Evolutionary conservation across 805 yeast species (phyloP).

Genomic region (Metschnikowia corniflorae): DNA sequence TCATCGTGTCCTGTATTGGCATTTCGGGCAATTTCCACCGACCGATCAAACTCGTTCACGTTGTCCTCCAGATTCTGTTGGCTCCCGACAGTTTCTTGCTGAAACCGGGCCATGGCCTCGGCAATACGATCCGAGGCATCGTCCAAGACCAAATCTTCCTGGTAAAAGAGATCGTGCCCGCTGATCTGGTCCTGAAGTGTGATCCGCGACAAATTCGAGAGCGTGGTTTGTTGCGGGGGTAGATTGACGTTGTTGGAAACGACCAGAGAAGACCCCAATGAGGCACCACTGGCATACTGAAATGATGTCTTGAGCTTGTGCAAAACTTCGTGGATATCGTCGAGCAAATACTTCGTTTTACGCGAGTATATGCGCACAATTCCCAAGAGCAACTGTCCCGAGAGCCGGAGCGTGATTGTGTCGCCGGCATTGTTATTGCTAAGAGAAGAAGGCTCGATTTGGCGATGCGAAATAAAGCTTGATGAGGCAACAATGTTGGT

Average conservation of each 20-base stretch:
- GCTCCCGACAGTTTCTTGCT: constrained; percentile 4
- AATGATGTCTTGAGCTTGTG: constrained; percentile 68
- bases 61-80: constrained; percentile 30
- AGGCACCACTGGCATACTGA: constrained; percentile 36
- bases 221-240: constrained; percentile 57
- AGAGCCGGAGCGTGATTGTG: constrained; percentile 71
- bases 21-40: constrained; percentile 57
- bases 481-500: constrained; percentile 63
- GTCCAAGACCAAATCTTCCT: constrained; percentile 49
- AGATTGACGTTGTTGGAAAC: constrained; percentile 50
- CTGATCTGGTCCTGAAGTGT: constrained; percentile 76
- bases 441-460: constrained; percentile 45
- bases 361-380: constrained; percentile 83
- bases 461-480: constrained; percentile 46
- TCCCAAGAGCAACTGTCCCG: constrained; percentile 84
- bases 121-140: constrained; percentile 18
- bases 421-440: constrained; percentile 18
- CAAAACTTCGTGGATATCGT: constrained; percentile 78
- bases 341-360: constrained; percentile 76
- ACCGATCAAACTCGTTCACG: constrained; percentile 42
- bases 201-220: constrained; percentile 55
- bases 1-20: constrained; percentile 17
- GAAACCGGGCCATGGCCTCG: constrained; percentile 5
- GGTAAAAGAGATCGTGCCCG: constrained; percentile 66
- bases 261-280: constrained; percentile 18